These are phyloP conservation scores for Apiospora aurea DNA, from an alignment of 2,329 filamentous ascomycete genomes.

Conservation along the genomic window DNA sequence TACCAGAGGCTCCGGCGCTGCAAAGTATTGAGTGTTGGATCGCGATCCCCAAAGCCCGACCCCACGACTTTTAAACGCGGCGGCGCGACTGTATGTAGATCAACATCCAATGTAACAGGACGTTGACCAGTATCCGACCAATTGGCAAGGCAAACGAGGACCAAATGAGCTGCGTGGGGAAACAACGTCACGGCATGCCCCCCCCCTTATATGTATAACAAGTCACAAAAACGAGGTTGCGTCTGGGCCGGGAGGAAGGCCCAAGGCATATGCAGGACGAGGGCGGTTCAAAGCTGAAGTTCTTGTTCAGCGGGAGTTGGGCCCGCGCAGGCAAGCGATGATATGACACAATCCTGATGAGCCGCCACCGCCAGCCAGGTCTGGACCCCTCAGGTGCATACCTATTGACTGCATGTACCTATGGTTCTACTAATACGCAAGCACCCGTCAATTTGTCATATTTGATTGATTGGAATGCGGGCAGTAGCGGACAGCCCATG, in stretches of 20 bases:
- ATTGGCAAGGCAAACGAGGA: background rate
- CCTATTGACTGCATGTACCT: background rate
- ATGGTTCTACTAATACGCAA: background rate
- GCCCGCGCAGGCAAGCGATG: background rate
- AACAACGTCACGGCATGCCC: background rate
- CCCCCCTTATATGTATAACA: conserved; percentile 2
- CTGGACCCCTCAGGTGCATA: background rate
- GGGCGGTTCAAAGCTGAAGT: background rate
- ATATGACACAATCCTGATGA: background rate
- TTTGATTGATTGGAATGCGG: background rate
- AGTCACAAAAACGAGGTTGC: conserved; percentile 2
- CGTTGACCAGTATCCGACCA: background rate
- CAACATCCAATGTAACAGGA: conserved; percentile 9
- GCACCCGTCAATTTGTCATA: background rate
- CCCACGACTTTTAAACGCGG: background rate
- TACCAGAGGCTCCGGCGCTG: background rate
- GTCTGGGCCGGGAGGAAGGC: background rate
- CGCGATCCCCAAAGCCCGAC: background rate
- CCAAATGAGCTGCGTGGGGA: conserved; percentile 5
- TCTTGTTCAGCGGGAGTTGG: background rate
- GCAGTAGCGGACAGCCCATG: background rate
- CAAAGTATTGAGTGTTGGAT: background rate
- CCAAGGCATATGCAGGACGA: background rate
- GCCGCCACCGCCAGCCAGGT: background rate
- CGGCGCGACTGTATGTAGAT: background rate